Evolutionary conservation across 2,329 filamentous ascomycete species (phyloP).

Genomic region (Penicillium sp.): DNA sequence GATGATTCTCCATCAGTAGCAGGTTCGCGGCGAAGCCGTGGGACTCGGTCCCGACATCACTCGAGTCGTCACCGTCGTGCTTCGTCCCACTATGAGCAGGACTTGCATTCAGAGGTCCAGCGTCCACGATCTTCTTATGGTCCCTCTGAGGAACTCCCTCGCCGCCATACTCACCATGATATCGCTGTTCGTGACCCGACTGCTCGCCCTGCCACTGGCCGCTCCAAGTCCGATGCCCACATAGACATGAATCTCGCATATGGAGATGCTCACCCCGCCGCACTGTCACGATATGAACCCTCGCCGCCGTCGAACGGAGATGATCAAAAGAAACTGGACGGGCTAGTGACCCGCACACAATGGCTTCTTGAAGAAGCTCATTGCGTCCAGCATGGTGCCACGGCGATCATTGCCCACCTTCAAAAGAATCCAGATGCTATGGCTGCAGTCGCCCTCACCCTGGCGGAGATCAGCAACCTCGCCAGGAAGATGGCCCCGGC

Average conservation of each 20-base stretch:
- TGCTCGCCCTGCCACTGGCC: constrained; percentile 20
- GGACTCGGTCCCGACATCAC: constrained; percentile 27
- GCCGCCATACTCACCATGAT: constrained; percentile 39
- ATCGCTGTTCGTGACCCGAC: constrained; percentile 24
- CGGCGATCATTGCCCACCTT: constrained; percentile 71
- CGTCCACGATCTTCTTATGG: constrained; percentile 18
- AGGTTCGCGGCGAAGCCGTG: constrained; percentile 39
- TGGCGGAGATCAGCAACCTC: constrained; percentile 83
- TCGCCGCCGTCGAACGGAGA: constrained; percentile 40
- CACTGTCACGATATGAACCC: constrained; percentile 42
- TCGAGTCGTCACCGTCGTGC: constrained; percentile 24
- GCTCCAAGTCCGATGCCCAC: constrained; percentile 31
- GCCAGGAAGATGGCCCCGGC: constrained; percentile 77
- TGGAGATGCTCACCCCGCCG: constrained; percentile 68
- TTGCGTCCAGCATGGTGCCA: constrained; percentile 78
- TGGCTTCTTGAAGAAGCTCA: constrained; percentile 76
- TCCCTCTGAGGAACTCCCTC: constrained; percentile 24
- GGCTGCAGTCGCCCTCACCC: constrained; percentile 83
- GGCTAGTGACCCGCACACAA: constrained; percentile 69
- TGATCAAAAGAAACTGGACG: constrained; percentile 54
- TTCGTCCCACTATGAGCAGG: constrained; percentile 28
- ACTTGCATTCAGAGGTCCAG: constrained; percentile 24
- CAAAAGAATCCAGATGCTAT: constrained; percentile 84
- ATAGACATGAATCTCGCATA: constrained; percentile 93
- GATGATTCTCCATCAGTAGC: constrained; percentile 45